Evolutionary conservation across 2,329 filamentous ascomycete species (phyloP).

Genomic region (Hymenoscyphus repandus): DNA sequence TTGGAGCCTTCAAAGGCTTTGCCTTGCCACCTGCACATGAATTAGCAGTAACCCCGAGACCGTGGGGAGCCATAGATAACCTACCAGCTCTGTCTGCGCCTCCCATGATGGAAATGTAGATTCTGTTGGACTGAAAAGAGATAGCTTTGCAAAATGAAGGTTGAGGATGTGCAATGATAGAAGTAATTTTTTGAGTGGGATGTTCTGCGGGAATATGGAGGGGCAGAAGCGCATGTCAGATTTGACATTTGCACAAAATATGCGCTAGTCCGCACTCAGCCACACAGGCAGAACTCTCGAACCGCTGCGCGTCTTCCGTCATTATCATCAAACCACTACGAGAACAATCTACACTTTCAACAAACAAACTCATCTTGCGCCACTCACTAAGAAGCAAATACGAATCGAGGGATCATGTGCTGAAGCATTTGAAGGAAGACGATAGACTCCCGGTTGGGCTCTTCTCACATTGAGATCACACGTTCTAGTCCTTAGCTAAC

Average conservation of each 20-base stretch:
- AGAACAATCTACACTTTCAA: background rate
- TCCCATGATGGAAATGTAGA: conserved; percentile 54
- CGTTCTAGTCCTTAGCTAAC: conserved; percentile 34
- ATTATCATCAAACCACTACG: background rate
- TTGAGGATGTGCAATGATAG: background rate
- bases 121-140: background rate
- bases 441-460: conserved; percentile 35
- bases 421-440: conserved; percentile 28
- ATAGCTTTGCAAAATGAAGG: background rate
- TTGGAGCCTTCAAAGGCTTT: conserved; percentile 82
- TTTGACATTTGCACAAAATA: conserved; percentile 1
- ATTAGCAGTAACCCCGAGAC: conserved; percentile 3
- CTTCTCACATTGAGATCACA: conserved; percentile 33
- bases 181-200: conserved; percentile 6
- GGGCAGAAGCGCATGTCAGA: conserved; percentile 8
- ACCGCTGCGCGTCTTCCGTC: background rate
- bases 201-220: conserved; percentile 13
- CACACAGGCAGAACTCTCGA: background rate
- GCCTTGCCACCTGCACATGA: conserved; percentile 64
- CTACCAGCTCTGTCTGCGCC: conserved; percentile 62
- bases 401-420: conserved; percentile 22
- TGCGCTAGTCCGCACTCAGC: background rate
- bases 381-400: background rate
- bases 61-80: conserved; percentile 14
- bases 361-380: background rate